Conservation (phyloP, 805 yeast species). For the Cyberlindnera subsufficiens region DNA sequence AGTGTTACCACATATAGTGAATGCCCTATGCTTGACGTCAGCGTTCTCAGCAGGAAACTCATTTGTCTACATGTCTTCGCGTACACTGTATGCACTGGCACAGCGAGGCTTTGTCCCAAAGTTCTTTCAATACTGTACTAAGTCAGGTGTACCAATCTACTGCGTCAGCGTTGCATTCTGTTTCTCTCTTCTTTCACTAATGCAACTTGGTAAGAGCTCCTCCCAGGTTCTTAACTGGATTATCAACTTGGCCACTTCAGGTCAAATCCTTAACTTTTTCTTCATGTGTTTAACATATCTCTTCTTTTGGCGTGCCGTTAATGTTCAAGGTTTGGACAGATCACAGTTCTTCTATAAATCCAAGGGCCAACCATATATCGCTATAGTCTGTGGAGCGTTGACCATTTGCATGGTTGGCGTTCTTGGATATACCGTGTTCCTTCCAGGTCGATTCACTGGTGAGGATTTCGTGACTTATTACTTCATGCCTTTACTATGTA, state of each 20-base stretch:
- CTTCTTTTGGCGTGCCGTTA: slow-evolving; percentile 56
- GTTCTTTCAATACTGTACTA: slow-evolving; percentile 41
- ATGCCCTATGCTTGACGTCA: slow-evolving; percentile 46
- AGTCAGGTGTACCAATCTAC: slow-evolving; percentile 65
- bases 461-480: slow-evolving; percentile 63
- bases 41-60: slow-evolving; percentile 52
- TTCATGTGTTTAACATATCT: slow-evolving; percentile 54
- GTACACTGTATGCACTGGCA: slow-evolving; percentile 50
- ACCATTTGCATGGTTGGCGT: slow-evolving; percentile 46
- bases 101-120: slow-evolving; percentile 55
- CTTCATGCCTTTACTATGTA: slow-evolving; percentile 59
- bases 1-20: slow-evolving; percentile 41
- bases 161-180: slow-evolving; percentile 50
- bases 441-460: slow-evolving; percentile 64
- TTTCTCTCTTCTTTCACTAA: slow-evolving; percentile 59
- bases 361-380: slow-evolving; percentile 56
- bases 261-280: slow-evolving; percentile 55
- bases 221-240: slow-evolving; percentile 68
- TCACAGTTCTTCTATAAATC: slow-evolving; percentile 41
- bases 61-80: slow-evolving; percentile 51
- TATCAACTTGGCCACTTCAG: slow-evolving; percentile 60
- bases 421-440: slow-evolving; percentile 66
- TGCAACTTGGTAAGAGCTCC: slow-evolving; percentile 54
- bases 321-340: slow-evolving; percentile 42
- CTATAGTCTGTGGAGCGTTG: slow-evolving; percentile 42